Percentiles rank a stretch among this genome's conserved stretches.
phyloP scores from a whole-genome alignment of 2,329 filamentous ascomycete genomes.

The Aspergillus chevalieri region DNA sequence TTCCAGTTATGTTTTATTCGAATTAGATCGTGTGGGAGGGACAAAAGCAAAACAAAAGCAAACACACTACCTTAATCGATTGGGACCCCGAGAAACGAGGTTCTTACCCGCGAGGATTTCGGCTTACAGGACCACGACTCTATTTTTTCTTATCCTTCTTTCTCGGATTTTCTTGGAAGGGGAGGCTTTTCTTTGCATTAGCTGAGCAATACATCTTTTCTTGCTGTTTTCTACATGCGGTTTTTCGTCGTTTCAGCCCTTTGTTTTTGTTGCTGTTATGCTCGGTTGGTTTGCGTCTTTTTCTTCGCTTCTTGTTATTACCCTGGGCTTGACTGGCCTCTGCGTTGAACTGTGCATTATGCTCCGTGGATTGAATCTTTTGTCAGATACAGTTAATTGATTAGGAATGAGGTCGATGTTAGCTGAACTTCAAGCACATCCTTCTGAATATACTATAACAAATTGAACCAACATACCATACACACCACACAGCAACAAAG shows the following conservation, averaged over 20 bases:
- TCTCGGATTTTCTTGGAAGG: constrained; percentile 7
- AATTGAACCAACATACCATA: too few species aligned
- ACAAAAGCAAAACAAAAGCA: constrained; percentile 14
- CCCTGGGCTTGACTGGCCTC: constrained; percentile 15
- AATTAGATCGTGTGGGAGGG: background rate
- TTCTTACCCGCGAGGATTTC: background rate
- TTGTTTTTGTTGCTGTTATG: constrained; percentile 6
- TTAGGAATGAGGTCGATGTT: too few species aligned
- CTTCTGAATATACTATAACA: too few species aligned
- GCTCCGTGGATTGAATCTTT: constrained; percentile 8
- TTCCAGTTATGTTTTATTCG: constrained; percentile 12
- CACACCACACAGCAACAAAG: too few species aligned
- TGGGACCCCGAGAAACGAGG: background rate
- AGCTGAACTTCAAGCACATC: too few species aligned
- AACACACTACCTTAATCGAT: background rate
- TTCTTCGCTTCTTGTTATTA: constrained; percentile 14
- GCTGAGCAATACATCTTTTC: constrained; percentile 9
- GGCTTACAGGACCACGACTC: constrained; percentile 13
- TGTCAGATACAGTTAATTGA: too few species aligned
- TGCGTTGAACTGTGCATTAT: constrained; percentile 14
- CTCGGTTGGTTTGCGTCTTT: constrained; percentile 4
- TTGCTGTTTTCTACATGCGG: constrained; percentile 12
- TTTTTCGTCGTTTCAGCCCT: constrained; percentile 8
- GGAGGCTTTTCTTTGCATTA: constrained; percentile 14
- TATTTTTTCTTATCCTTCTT: too few species aligned